Percentiles rank a stretch among this genome's conserved stretches.
Conservation (phyloP, 345 rosid genomes). For the Citrus trifoliata region DNA sequence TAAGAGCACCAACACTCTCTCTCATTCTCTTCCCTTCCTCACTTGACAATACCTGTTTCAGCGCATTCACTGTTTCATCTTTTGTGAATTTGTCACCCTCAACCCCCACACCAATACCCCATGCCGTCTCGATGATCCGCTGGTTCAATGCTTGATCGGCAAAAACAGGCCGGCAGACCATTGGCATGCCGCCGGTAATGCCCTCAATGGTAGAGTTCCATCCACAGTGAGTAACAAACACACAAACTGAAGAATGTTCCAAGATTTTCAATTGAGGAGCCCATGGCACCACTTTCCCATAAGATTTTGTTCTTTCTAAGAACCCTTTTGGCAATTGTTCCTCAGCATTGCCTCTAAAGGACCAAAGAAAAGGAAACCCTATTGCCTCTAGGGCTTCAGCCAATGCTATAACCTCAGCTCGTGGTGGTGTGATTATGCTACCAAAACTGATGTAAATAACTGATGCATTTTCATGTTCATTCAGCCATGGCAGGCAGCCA, state of each 20-base stretch:
- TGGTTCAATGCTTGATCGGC: slow-evolving; percentile 46
- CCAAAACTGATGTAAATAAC: slow-evolving; percentile 70
- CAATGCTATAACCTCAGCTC: slow-evolving; percentile 43
- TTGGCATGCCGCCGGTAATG: slow-evolving; percentile 42
- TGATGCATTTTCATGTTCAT: slow-evolving; percentile 34
- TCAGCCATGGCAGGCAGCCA: slow-evolving; percentile 54
- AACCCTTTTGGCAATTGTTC: slow-evolving; percentile 33
- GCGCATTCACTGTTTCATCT: slow-evolving; percentile 22
- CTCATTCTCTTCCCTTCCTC: slow-evolving; percentile 45
- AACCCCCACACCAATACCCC: slow-evolving; percentile 44
- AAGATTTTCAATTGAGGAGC: slow-evolving; percentile 53
- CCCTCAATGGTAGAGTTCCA: slow-evolving; percentile 62
- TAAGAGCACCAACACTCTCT: slow-evolving; percentile 11
- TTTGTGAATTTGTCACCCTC: slow-evolving; percentile 43
- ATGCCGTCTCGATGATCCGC: slow-evolving; percentile 32
- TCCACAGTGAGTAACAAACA: slow-evolving; percentile 53
- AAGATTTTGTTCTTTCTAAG: slow-evolving; percentile 26
- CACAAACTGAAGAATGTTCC: slow-evolving; percentile 48
- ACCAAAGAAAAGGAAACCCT: slow-evolving; percentile 62
- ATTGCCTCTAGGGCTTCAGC: slow-evolving; percentile 43
- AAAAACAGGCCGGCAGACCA: slow-evolving; percentile 49
- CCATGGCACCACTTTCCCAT: slow-evolving; percentile 54
- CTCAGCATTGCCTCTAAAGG: slow-evolving; percentile 30
- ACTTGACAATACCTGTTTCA: slow-evolving; percentile 22
- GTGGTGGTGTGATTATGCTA: slow-evolving; percentile 37